Conservation (phyloP, 75 land plant genomes). For the Chamaecyparis obtusa region DNA sequence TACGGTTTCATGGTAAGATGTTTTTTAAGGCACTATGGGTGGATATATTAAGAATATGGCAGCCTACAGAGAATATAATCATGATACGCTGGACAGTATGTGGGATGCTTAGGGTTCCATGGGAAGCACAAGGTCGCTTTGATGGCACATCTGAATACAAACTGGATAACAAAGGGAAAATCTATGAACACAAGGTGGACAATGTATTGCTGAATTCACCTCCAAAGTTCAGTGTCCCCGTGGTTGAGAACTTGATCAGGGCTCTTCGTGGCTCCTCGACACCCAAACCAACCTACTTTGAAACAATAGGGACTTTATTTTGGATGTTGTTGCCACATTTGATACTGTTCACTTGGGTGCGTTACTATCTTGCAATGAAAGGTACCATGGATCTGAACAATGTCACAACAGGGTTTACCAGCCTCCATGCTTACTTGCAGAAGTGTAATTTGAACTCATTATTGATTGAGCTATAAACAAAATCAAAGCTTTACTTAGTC, state of each 20-base stretch:
- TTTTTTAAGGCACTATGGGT: conserved; percentile 85
- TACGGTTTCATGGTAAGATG: conserved; percentile 73
- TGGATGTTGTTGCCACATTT: conserved; percentile 8
- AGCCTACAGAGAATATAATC: conserved; percentile 74
- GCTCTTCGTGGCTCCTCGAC: conserved; percentile 59
- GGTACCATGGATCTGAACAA: not conserved
- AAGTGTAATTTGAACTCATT: conserved; percentile 1
- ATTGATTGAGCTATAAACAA: not conserved
- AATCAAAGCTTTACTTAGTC: not conserved
- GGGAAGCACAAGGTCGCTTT: conserved; percentile 85
- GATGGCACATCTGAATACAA: conserved; percentile 91
- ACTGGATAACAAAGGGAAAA: conserved; percentile 86
- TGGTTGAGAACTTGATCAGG: conserved; percentile 66
- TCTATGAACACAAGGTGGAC: conserved; percentile 84
- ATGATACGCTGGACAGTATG: conserved; percentile 90
- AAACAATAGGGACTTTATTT: conserved; percentile 11
- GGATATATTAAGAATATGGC: conserved; percentile 80
- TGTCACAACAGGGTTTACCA: not conserved
- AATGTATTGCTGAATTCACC: conserved; percentile 70
- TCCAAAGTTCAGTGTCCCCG: conserved; percentile 46
- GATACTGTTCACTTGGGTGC: not conserved
- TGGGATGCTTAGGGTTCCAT: conserved; percentile 79
- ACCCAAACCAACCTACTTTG: conserved; percentile 82
- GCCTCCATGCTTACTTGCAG: not conserved
- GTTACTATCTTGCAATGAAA: conserved; percentile 11